phyloP scores from a whole-genome alignment of 306 rosid genomes.

The Senna tora region DNA sequence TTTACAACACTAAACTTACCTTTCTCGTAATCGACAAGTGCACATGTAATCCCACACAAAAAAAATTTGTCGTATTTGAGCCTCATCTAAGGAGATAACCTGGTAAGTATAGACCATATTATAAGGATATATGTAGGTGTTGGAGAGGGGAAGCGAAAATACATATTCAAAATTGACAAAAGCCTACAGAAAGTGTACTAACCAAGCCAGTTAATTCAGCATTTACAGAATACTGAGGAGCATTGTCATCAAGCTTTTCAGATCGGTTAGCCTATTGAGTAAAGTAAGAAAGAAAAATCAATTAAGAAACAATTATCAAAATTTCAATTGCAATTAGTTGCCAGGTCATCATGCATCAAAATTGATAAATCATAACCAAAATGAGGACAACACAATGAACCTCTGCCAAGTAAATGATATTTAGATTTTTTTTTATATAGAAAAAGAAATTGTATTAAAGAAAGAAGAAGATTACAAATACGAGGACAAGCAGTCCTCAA shows the following conservation, averaged over 20 bases:
- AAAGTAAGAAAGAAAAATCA: conserved; percentile 22
- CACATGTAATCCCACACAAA: conserved; percentile 72
- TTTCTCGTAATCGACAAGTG: conserved; percentile 73
- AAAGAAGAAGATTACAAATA: too few relatives aligned
- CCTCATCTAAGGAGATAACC: conserved; percentile 76
- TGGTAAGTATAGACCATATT: conserved; percentile 38
- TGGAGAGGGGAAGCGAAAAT: neutral
- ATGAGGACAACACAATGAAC: conserved; percentile 31
- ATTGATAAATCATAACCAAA: conserved; percentile 17
- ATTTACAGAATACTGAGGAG: conserved; percentile 73
- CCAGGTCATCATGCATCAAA: conserved; percentile 23
- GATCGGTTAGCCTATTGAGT: conserved; percentile 71
- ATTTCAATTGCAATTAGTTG: conserved; percentile 9
- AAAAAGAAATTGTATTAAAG: too few relatives aligned
- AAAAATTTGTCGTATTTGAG: conserved; percentile 76
- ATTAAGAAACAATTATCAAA: conserved; percentile 2
- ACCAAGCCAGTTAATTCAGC: conserved; percentile 83
- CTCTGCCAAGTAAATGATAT: neutral
- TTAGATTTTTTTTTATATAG: neutral
- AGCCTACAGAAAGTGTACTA: conserved; percentile 44
- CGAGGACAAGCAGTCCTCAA: too few relatives aligned
- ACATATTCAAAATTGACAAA: conserved; percentile 18
- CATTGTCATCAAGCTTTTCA: conserved; percentile 65
- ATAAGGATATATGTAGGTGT: conserved; percentile 24
- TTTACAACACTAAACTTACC: conserved; percentile 52